Evolutionary conservation across 768 basidiomycete genomes (phyloP), one percentile per base, ranked within the genome.

Genomic region (Boletus edulis): DNA sequence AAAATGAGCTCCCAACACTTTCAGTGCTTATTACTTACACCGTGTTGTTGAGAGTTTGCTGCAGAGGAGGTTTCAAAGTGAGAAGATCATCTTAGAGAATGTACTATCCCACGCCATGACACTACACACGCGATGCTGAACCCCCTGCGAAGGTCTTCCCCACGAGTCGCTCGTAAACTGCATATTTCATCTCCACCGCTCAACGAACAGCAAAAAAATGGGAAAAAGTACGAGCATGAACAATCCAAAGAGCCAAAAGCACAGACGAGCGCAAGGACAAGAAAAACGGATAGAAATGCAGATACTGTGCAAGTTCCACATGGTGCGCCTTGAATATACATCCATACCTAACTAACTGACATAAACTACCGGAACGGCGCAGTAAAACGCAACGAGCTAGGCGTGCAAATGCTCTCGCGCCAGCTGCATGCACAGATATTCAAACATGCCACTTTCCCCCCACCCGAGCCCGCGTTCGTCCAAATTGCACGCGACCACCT

Each of bases 391-490:
- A 98, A 97, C 66, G 83, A 88, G 56, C 78, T 94, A 40, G 95
- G 95, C n/a, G 94, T 98, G 8, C 95, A 98, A 67, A 83, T 97
- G 52, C 83, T 98, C 50, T 90, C 94, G 15, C 81, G 83, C 10
- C 75, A 76, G n/a, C 73, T 97, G 8, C 94, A 94, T 69, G 67
- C 75, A 5, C 95, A 97, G 65, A 81, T 96, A 54, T 97, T 98
- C 71, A 81, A 78, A 54, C 81, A 86, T 63, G 72, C 77, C 45
- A 75, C 82, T 8, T 86, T 90, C 52, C 86, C 85, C 3, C 56
- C 79, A 2, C 87, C 92, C 15, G 75, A 83, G 0, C 57, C 74
- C 12, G 66, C 81, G 1, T 87, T 83, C 63, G 75, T 92, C 39
- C 83, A 84, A 54, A 91, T 96, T 58, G 85, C 95, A 3, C 80